Base-by-base conservation (phyloP, 208 protist genomes). In the Acanthamoeba sp. region DNA sequence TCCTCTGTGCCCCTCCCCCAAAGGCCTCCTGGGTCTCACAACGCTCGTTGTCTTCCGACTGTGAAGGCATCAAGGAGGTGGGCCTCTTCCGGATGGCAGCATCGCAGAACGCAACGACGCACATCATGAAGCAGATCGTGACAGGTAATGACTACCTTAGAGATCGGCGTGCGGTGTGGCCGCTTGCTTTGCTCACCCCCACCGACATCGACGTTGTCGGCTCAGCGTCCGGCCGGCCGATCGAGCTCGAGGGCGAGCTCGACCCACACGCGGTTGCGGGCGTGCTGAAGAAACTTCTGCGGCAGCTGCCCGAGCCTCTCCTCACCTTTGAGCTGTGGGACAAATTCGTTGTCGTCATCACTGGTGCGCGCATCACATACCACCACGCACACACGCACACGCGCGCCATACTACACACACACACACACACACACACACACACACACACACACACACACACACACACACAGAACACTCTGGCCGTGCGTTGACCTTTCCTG, bases 261-360 rank as follows among this genome's bases (percentile, higher is more conserved):
- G 85, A 91, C 55, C 3, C 59, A 38, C 85, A 91, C 32, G 59
- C 85, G 5, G 85, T 91, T n/a, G 85, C 85, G 10, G 85, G 85
- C 22, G 38, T 91, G 29, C 59, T 64, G 20, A 91, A 91, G 85
- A 91, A 91, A 55, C 34, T 91, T 5, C 85, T 91, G 38, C 85
- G 85, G 22, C 57, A 64, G 57, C 85, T 91, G 57, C 85, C 85
- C 22, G 85, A 91, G 27, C 85, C 85, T 7, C 85, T 91, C 0
- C 85, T 91, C 38, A 91, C 85, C 29, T 91, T 91, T 45, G 85
- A 91, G 34, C 57, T 73, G 4, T 91, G 85, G 85, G 85, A 91
- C 38, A 45, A 91, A 20, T 91, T 91, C 38, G 59, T 50, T 0
- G 22, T 50, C 22, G 85, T 71, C 38, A 71, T 91, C 55, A 64